phyloP scores from a whole-genome alignment of 2,329 filamentous ascomycete species.

The Fusarium nematophilum region DNA sequence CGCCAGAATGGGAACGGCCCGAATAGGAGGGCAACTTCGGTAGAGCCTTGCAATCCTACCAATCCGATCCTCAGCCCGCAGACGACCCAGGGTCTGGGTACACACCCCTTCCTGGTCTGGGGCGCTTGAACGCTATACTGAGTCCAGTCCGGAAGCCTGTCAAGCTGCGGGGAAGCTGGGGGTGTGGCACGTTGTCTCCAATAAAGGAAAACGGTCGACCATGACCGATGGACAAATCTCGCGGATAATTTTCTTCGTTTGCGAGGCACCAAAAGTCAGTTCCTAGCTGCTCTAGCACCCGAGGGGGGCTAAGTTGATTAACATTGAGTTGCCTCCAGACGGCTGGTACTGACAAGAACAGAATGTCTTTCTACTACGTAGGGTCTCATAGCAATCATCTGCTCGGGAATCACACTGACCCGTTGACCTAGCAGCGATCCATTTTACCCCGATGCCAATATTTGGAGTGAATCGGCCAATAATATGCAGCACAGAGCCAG shows the following conservation, averaged over 20 bases:
- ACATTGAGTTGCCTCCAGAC: neutral
- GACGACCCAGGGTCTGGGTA: conserved; percentile 27
- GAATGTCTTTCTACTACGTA: too few species aligned
- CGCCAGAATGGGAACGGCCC: conserved; percentile 38
- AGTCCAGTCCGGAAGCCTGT: conserved; percentile 24
- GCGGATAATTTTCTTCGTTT: conserved; percentile 27
- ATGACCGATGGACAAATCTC: conserved; percentile 29
- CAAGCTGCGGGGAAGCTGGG: conserved; percentile 41
- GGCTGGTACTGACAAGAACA: too few species aligned
- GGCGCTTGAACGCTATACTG: conserved; percentile 12
- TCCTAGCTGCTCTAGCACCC: neutral
- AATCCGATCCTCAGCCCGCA: conserved; percentile 23
- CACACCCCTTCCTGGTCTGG: conserved; percentile 33
- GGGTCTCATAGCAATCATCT: too few species aligned
- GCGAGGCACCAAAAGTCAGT: conserved; percentile 7
- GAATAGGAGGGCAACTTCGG: conserved; percentile 38
- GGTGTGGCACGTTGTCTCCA: conserved; percentile 40
- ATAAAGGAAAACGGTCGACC: conserved; percentile 17
- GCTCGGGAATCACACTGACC: too few species aligned
- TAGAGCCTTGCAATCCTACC: conserved; percentile 27
- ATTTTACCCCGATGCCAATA: too few species aligned
- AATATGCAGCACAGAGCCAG: neutral
- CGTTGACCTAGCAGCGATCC: too few species aligned
- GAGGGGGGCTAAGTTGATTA: neutral
- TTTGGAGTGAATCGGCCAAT: neutral